phyloP scores from a whole-genome alignment of 768 basidiomycete genomes.

The Dentipellis fragilis region DNA sequence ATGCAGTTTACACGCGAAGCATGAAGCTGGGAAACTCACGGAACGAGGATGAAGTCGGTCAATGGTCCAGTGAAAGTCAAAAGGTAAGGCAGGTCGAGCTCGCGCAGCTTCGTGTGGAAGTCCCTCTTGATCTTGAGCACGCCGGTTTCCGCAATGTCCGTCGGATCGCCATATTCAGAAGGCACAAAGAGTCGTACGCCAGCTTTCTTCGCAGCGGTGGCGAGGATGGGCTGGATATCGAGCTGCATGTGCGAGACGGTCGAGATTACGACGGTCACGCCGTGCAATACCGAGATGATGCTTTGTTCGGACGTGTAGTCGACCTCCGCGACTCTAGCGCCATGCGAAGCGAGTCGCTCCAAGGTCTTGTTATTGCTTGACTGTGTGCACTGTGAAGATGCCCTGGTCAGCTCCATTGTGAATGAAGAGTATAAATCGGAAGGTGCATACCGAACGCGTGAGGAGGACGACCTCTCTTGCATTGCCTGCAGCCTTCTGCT shows the following conservation, averaged over 20 bases:
- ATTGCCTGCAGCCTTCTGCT: neutral
- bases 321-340: neutral
- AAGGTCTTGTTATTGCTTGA: neutral
- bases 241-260: neutral
- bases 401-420: neutral
- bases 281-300: neutral
- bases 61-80: neutral
- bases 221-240: neutral
- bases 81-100: neutral
- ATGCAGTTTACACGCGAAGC: neutral
- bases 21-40: neutral
- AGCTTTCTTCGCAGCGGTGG: conserved; percentile 1
- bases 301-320: neutral
- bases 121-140: neutral
- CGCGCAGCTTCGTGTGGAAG: neutral
- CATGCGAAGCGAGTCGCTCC: neutral
- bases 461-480: neutral
- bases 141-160: neutral
- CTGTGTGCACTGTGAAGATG: neutral
- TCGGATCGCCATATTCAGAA: neutral
- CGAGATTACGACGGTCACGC: neutral
- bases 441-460: neutral
- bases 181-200: conserved; percentile 1
- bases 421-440: neutral
- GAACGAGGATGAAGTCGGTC: neutral